Conservation (phyloP, 1,139 yeast genomes). For the Taiozyma sp. region DNA sequence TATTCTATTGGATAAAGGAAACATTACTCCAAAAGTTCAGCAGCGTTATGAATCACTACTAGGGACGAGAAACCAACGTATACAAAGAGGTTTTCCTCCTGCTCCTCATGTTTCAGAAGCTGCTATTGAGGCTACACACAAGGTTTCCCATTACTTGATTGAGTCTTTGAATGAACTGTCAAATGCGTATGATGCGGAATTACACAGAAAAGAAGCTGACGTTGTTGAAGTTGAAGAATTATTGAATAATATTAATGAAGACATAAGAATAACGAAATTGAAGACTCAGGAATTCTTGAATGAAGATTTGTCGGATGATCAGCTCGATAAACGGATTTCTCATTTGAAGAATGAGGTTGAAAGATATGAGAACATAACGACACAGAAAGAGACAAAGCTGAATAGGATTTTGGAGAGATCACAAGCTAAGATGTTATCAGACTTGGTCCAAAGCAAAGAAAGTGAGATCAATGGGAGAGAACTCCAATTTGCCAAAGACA, state of each 20-base stretch:
- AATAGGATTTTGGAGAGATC: constrained; percentile 45
- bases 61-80: constrained; percentile 12
- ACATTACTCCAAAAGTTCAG: constrained; percentile 23
- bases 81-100: not conserved
- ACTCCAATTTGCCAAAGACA: not conserved
- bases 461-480: not conserved
- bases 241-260: constrained; percentile 36
- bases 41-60: constrained; percentile 21
- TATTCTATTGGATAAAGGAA: constrained; percentile 35
- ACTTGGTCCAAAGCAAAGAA: constrained; percentile 33
- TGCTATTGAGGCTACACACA: constrained; percentile 46
- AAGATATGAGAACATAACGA: constrained; percentile 24
- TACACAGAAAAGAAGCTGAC: constrained; percentile 46
- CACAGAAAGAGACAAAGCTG: constrained; percentile 26
- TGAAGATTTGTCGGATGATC: constrained; percentile 15
- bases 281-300: constrained; percentile 28
- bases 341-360: constrained; percentile 22
- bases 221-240: constrained; percentile 39
- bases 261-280: constrained; percentile 29
- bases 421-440: constrained; percentile 50
- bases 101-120: constrained; percentile 41
- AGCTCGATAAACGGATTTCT: constrained; percentile 13
- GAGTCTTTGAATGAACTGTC: constrained; percentile 51
- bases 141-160: constrained; percentile 36
- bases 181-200: constrained; percentile 47